Conservation (phyloP, 2,329 filamentous ascomycete species). For the Aspergillus brasiliensis region DNA sequence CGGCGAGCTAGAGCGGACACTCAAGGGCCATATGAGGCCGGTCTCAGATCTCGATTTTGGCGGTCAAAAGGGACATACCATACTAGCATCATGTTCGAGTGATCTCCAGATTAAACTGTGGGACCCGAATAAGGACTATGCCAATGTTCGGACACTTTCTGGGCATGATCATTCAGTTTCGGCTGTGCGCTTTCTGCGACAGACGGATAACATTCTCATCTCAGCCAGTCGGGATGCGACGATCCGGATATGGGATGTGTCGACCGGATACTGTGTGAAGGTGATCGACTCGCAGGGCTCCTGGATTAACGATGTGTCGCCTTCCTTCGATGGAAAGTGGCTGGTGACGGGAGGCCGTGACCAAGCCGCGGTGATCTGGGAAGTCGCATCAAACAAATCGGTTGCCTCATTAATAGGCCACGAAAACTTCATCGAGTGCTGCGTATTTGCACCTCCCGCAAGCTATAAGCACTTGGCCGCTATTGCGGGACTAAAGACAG, state of each 20-base stretch:
- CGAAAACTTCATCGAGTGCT: slow-evolving; percentile 84
- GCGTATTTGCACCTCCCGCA: slow-evolving; percentile 77
- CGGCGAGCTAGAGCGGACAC: slow-evolving; percentile 81
- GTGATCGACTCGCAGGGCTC: slow-evolving; percentile 79
- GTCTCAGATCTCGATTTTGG: slow-evolving; percentile 89
- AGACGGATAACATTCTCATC: slow-evolving; percentile 74
- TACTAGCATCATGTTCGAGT: slow-evolving; percentile 79
- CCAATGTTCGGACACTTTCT: slow-evolving; percentile 85
- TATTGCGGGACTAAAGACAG: slow-evolving; percentile 79
- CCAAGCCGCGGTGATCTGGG: slow-evolving; percentile 81
- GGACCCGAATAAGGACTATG: slow-evolving; percentile 89
- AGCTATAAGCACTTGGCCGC: slow-evolving; percentile 75
- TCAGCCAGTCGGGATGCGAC: slow-evolving; percentile 83
- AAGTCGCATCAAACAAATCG: slow-evolving; percentile 71
- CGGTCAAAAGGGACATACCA: slow-evolving; percentile 73
- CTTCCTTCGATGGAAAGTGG: slow-evolving; percentile 79
- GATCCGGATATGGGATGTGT: slow-evolving; percentile 86
- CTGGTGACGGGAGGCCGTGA: slow-evolving; percentile 81
- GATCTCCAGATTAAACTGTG: slow-evolving; percentile 93
- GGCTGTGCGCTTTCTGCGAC: slow-evolving; percentile 82
- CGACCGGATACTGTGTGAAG: slow-evolving; percentile 85
- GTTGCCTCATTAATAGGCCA: slow-evolving; percentile 83
- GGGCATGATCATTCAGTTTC: slow-evolving; percentile 92
- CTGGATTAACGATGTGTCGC: slow-evolving; percentile 84
- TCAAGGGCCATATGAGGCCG: slow-evolving; percentile 86